These are phyloP conservation scores for Canna indica DNA, from an alignment of 176 grass and related monocot genomes.

Conservation along the genomic window DNA sequence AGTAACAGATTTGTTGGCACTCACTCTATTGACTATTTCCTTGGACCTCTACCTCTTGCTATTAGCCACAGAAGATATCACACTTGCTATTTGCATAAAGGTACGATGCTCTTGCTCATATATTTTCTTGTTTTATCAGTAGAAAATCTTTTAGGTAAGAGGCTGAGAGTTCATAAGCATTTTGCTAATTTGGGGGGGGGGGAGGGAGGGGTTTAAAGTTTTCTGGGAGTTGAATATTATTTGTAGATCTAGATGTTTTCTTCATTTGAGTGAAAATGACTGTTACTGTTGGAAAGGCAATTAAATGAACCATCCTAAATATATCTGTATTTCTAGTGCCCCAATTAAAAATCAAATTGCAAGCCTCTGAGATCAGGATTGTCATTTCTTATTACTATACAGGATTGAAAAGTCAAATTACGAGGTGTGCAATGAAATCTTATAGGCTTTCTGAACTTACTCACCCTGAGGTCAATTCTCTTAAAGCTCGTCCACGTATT, in stretches of 20 bases:
- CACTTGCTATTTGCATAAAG: neutral
- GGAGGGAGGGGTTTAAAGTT: too few relatives aligned
- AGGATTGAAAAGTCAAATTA: constrained; percentile 28
- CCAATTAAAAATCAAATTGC: too few relatives aligned
- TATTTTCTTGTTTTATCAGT: neutral
- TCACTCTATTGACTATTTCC: neutral
- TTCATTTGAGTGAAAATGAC: neutral
- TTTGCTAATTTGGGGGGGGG: neutral
- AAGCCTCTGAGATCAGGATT: neutral
- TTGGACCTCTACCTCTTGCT: neutral
- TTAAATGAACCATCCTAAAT: neutral
- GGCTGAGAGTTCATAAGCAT: neutral
- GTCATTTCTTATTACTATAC: neutral
- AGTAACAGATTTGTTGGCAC: constrained; percentile 1
- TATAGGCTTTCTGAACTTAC: constrained; percentile 72
- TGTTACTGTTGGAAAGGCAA: neutral
- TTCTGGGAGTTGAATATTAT: neutral
- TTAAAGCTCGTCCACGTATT: constrained; percentile 79
- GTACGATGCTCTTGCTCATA: neutral
- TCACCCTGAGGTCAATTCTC: constrained; percentile 45
- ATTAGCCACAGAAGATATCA: neutral
- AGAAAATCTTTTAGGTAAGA: neutral
- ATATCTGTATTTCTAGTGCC: too few relatives aligned
- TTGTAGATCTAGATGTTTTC: neutral
- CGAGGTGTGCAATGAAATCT: constrained; percentile 66